These are phyloP conservation scores for Coffea humblotiana DNA, from an alignment of 305 asterid species.

Conservation along the genomic window DNA sequence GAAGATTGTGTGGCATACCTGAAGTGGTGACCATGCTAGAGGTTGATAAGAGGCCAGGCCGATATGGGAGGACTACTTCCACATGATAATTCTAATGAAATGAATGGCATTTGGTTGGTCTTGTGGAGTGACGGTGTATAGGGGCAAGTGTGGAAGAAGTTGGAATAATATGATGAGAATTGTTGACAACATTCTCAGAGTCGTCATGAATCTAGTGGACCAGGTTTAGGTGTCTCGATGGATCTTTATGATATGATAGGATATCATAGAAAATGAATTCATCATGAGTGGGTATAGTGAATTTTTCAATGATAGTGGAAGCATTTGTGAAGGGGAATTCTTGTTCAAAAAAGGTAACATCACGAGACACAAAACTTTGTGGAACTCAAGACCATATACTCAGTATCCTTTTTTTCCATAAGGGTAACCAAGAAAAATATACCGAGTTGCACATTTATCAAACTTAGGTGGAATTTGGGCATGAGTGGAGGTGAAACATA, in stretches of 20 bases:
- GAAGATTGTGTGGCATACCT: background rate
- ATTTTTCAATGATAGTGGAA: background rate
- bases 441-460: background rate
- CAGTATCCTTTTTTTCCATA: background rate
- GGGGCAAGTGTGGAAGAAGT: background rate
- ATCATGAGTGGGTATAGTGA: background rate
- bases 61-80: background rate
- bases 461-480: background rate
- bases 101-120: background rate
- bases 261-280: background rate
- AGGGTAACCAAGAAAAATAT: slow-evolving; percentile 2
- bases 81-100: background rate
- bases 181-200: background rate
- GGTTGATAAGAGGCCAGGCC: background rate
- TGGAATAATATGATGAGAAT: background rate
- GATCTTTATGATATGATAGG: background rate
- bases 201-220: background rate
- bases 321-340: background rate
- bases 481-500: slow-evolving; percentile 6
- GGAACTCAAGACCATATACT: background rate
- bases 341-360: background rate
- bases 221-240: background rate
- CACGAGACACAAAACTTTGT: background rate
- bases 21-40: background rate
- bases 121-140: background rate